Base-by-base conservation (phyloP, 2,329 filamentous ascomycete species). In the Ophiostoma ulmi region DNA sequence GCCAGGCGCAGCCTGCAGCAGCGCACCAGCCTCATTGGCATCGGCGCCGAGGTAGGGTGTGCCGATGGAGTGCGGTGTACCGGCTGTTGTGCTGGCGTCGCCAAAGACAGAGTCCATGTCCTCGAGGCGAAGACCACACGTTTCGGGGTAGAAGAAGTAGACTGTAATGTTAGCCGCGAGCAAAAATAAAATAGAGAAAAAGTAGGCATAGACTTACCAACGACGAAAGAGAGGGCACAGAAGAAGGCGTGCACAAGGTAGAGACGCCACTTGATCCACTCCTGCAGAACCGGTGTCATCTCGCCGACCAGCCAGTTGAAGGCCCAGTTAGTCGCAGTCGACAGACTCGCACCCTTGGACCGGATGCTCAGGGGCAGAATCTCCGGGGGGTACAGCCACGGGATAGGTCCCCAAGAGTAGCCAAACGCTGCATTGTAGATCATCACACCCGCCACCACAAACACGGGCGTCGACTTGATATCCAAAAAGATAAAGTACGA, bases 341-440 rank as follows among this genome's bases (percentile, higher is more conserved):
- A 97, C 78, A 99, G 81, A 85, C 93, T 97, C 70, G 95, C 94
- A 73, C 95, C 95, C 84, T 98, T 98, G 72, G 94, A 97, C 76
- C 95, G 90, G 78, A 98, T 97, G 83, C 93, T 97, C 72, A 99
- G 84, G 5, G 95, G 95, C 63, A 99, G 85, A 73, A 99, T 99
- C 84, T 99, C 95, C n/a, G 95, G 95, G 17, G 95, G 95, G 79
- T 98, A 98, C 20, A 99, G 84, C 95, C 95, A 99, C 10, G 95
- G 95, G 73, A 99, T 97, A 0, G 95, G 95, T 22, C 95, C 95
- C 95, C 95, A 99, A 20, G 86, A 88, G 78, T 94, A 97, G 67
- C 95, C 95, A 79, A 98, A 99, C 8, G 95, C 91, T 5, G 94
- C 95, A 77, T 99, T 99, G 82, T 98, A 99, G 68, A 97, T 90